phyloP scores from a whole-genome alignment of 495 filamentous ascomycete genomes.

The Pyronema domesticum region DNA sequence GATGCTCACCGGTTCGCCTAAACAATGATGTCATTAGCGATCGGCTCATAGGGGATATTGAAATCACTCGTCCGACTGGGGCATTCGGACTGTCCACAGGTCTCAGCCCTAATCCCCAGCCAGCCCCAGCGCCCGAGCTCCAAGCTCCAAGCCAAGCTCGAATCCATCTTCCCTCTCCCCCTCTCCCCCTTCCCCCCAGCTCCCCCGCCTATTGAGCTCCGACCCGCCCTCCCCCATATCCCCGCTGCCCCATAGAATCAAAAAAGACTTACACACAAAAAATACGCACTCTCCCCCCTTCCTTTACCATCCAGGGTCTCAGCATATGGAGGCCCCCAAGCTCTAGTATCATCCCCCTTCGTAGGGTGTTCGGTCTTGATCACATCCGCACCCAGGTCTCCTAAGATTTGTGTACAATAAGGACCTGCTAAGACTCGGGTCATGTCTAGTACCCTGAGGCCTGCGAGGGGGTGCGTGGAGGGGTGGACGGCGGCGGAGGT shows the following conservation, averaged over 20 bases:
- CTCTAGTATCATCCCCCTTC: constrained; percentile 81
- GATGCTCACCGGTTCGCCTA: constrained; percentile 34
- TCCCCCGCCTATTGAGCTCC: not conserved
- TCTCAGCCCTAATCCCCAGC: too few species aligned
- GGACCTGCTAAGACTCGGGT: constrained; percentile 90
- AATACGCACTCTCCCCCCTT: constrained; percentile 83
- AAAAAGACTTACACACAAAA: constrained; percentile 45
- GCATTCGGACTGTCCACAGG: too few species aligned
- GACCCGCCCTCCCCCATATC: constrained; percentile 13
- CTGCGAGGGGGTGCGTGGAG: not conserved
- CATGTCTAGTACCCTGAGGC: constrained; percentile 60
- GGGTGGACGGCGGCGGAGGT: not conserved
- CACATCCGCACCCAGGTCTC: constrained; percentile 86
- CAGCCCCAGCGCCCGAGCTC: too few species aligned
- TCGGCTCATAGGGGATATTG: too few species aligned
- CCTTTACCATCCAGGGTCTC: constrained; percentile 62
- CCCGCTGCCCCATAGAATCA: not conserved
- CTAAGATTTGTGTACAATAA: constrained; percentile 88
- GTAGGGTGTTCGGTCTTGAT: constrained; percentile 94
- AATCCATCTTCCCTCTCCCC: not conserved
- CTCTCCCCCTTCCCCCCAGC: not conserved
- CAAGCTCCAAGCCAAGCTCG: too few species aligned
- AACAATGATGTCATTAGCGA: too few species aligned
- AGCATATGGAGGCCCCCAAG: constrained; percentile 93
- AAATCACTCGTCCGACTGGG: too few species aligned